These are phyloP conservation scores for Westerdykella ornata DNA, from an alignment of 2,329 filamentous ascomycete genomes.

Conservation along the genomic window DNA sequence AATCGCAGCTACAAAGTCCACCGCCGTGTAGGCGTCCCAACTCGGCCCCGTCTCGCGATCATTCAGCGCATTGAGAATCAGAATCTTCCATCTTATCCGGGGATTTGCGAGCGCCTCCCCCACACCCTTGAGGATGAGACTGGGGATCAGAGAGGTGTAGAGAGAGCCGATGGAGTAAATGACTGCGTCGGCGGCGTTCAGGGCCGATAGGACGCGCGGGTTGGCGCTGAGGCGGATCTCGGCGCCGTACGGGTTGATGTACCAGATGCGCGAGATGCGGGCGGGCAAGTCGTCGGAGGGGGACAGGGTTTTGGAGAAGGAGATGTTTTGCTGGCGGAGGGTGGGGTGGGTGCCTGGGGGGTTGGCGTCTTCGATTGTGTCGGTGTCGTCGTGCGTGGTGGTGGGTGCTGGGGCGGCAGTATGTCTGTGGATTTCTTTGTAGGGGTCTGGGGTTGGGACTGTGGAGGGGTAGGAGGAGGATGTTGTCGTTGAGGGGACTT, in stretches of 20 bases:
- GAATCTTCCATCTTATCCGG: slow-evolving; percentile 61
- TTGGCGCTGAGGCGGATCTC: slow-evolving; percentile 84
- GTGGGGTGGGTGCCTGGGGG: slow-evolving; percentile 74
- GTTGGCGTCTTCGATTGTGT: slow-evolving; percentile 71
- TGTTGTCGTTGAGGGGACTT: slow-evolving; percentile 9
- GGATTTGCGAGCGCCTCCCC: slow-evolving; percentile 56
- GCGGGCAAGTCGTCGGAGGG: slow-evolving; percentile 68
- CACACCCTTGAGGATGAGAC: slow-evolving; percentile 69
- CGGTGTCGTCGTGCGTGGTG: slow-evolving; percentile 40
- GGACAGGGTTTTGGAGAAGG: slow-evolving; percentile 62
- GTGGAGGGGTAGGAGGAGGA: not conserved
- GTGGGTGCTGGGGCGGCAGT: slow-evolving; percentile 2
- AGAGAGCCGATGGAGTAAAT: slow-evolving; percentile 92
- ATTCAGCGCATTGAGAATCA: slow-evolving; percentile 75
- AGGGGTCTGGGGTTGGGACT: not conserved
- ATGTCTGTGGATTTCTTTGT: not conserved
- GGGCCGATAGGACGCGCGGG: slow-evolving; percentile 64
- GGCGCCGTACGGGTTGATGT: slow-evolving; percentile 98
- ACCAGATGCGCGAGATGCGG: slow-evolving; percentile 80
- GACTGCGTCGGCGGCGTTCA: slow-evolving; percentile 59
- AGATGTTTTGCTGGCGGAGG: slow-evolving; percentile 72
- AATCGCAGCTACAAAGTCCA: slow-evolving; percentile 78
- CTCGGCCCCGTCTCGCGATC: slow-evolving; percentile 82
- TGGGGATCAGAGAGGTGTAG: slow-evolving; percentile 83
- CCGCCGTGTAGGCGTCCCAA: slow-evolving; percentile 55